Base-by-base conservation (phyloP, 805 yeast genomes). In the Nakazawaea anatomiae region DNA sequence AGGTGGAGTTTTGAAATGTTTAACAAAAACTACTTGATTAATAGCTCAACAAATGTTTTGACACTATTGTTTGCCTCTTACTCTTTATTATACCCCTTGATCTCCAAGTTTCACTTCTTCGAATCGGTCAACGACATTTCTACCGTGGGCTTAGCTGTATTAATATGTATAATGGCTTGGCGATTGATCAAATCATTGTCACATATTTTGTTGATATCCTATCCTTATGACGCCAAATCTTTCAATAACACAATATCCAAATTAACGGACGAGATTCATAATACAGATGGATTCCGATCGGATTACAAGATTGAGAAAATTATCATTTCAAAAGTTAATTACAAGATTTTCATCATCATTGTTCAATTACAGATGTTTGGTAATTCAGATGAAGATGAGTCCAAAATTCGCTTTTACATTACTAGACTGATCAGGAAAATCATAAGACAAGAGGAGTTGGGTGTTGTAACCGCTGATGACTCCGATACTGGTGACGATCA, bases 321-420 rank as follows among this genome's bases (percentile, higher is more conserved):
- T 7, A 69, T 78, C 47, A 67, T 87, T 6, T 74, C 86, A 3
- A 81, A 84, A 56, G 83, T 85, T 39, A 86, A 83, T 60, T 79
- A 81, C 60, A 76, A 75, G 52, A 66, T 84, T 4, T 80, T 74
- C 57, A 73, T 87, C 28, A 78, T 83, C 2, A 75, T 88, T 3
- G 54, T 84, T 14, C 74, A 70, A 50, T 56, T 87, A 3, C 65
- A 63, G 25, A 81, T 87, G 85, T 65, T 69, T 44, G 91, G 91
- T n/a, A 87, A 84, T 1, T 78, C 86, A 4, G 80, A 79, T 54
- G 88, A 85, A 50, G 90, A 85, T 44, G 92, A 86, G 61, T 64
- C 80, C 1, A 66, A 72, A 34, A 59, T 87, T 35, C 63, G 86
- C 42, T 74, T 72, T 53, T 82, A 82, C 52, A 66, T 77, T 2